Evolutionary conservation across 345 rosid species (phyloP), one percentile per base, ranked within the genome.

Genomic region (Chamaenerion angustifolium): DNA sequence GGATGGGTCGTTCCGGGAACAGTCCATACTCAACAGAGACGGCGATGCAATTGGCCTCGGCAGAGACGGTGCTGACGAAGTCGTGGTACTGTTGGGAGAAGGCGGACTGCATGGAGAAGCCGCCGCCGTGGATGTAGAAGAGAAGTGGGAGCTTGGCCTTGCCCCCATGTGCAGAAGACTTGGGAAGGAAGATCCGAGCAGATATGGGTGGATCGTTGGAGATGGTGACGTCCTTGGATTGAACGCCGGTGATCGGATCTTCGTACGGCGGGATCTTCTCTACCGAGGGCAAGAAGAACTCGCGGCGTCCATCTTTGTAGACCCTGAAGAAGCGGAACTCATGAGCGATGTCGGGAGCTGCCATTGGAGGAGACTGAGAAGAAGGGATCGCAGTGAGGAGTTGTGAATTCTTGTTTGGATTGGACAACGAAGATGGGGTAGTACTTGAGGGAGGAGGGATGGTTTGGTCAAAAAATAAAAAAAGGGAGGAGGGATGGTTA

Each of bases 301-400:
- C 60, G 37, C 61, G 0, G 4, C 55, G 48, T 16, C 76, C 68
- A 46, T 64, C 76, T 54, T 57, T 52, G 62, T 57, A 57, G 13
- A 68, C 69, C 35, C 64, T 63, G 63, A 71, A 68, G 55, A 61
- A 64, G 46, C 55, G 69, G 21, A 65, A 71, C 23, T 56, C 62
- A 17, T 48, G 68, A 55, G 48, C 31, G 19, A 56, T 49, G 12
- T 59, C 71, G 16, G 60, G 18, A 10, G 51, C 15, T n/a, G 49
- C 59, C 59, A 56, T 56, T n/a, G 12, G 4, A 0, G 49, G 23
- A 2, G n/a, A n/a, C 27, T 23, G 27, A 23, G 27, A 5, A 23
- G 2, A 23, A 23, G 27, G 27, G 27, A 23, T 23, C 5, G 27
- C 27, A 23, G 27, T 2, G 27, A 2, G 27, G 27, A 23, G 27